Evolutionary conservation across 768 basidiomycete genomes (phyloP).

Genomic region (Tubosaeta sp.): DNA sequence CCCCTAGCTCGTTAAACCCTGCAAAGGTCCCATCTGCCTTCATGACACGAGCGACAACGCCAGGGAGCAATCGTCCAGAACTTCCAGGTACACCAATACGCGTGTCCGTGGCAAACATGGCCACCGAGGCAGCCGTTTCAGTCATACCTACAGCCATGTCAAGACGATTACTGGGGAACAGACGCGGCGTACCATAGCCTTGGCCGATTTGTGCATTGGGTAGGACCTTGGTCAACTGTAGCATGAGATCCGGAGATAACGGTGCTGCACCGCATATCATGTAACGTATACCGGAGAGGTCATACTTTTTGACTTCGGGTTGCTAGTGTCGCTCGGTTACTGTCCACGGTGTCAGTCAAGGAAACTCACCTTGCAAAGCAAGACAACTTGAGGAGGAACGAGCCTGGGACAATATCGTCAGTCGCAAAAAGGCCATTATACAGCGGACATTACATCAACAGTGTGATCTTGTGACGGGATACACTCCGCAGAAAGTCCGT

Average conservation of each 20-base stretch:
- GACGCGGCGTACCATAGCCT: conserved; percentile 45
- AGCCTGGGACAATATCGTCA: conserved; percentile 36
- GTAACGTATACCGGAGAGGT: conserved; percentile 50
- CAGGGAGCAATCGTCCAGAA: conserved; percentile 47
- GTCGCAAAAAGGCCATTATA: background rate
- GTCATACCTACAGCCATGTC: conserved; percentile 50
- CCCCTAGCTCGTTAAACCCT: conserved; percentile 53
- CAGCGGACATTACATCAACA: conserved; percentile 42
- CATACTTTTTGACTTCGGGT: conserved; percentile 44
- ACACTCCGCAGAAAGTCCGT: conserved; percentile 60
- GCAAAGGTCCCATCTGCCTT: conserved; percentile 56
- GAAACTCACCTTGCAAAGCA: conserved; percentile 59
- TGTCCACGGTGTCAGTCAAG: background rate
- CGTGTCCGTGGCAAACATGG: conserved; percentile 44
- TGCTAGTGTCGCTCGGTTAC: conserved; percentile 34
- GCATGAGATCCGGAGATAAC: conserved; percentile 52
- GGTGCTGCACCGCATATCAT: conserved; percentile 62
- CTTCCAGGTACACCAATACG: conserved; percentile 53
- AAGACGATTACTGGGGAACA: background rate
- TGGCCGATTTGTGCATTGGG: conserved; percentile 63
- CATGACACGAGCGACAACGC: conserved; percentile 49
- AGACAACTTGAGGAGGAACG: conserved; percentile 62
- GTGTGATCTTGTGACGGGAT: conserved; percentile 49
- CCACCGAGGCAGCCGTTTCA: conserved; percentile 51
- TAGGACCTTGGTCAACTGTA: conserved; percentile 40